Evolutionary conservation across 352 stramenopile species (phyloP), one percentile per base, ranked within the genome.

Genomic region (Globisporangium perplexum): DNA sequence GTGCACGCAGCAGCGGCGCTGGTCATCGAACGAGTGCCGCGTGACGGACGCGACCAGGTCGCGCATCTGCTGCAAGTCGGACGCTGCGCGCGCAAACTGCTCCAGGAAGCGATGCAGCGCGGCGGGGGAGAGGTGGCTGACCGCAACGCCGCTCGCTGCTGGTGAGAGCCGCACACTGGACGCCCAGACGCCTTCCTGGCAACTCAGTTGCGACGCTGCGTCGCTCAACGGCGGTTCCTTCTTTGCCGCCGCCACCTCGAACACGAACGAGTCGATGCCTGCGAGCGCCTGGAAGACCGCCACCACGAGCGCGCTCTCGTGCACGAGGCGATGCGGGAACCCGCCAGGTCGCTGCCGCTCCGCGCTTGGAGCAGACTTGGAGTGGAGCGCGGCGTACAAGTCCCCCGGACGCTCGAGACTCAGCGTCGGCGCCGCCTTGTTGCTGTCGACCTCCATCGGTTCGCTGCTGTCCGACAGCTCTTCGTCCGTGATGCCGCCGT

Each of bases 261-360:
- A 86, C 10, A 86, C 51, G 6, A 75, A 50, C 6, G 76, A 81
- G 17, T 72, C 63, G 0, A 85, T 60, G 0, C 79, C 79, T 53
- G 69, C 54, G 17, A 90, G 53, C 17, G 72, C 77, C 53, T 86
- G 69, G n/a, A 90, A 84, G 0, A 79, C 55, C 33, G 80, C 69
- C 30, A 63, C 57, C 5, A 88, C 72, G 12, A 76, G 54, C 15
- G 69, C 69, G 51, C 64, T 43, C 46, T 90, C 79, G 31, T 82
- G 72, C 2, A 90, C 62, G 7, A 88, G 57, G 28, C 26, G 68
- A 53, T 26, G 51, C 28, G 33, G 36, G 17, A 20, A 51, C 39
- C 18, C 23, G 23, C 24, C 15, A 17, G 6, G 17, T 18, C 30
- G 20, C 23, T 48, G 18, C 7, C 31, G 10, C 3, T 35, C 10